phyloP scores from a whole-genome alignment of 2,329 filamentous ascomycete genomes.

The Thelonectria olida region DNA sequence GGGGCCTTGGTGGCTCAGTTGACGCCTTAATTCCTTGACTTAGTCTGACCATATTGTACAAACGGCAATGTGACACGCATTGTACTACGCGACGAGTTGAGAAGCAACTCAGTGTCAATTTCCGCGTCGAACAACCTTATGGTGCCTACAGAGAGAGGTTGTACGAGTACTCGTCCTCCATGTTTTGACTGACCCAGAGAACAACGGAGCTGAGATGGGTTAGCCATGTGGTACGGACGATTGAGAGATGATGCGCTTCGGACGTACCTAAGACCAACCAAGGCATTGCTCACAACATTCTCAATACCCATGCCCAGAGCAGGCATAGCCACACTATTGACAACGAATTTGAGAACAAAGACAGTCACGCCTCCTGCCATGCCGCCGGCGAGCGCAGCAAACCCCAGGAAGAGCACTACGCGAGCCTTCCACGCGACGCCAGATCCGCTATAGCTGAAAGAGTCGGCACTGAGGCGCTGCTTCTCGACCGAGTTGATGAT shows the following conservation, averaged over 20 bases:
- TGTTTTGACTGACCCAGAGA: conserved; percentile 76
- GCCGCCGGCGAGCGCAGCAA: conserved; percentile 71
- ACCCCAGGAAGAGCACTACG: conserved; percentile 73
- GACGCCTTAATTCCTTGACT: not conserved
- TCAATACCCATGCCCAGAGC: conserved; percentile 72
- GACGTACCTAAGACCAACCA: conserved; percentile 68
- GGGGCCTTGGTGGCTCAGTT: too few species aligned
- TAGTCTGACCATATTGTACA: conserved; percentile 32
- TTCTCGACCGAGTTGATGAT: conserved; percentile 78
- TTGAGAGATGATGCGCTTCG: not conserved
- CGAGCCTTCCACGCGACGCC: conserved; percentile 75
- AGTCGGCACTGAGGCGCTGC: conserved; percentile 69
- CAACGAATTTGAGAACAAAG: conserved; percentile 72
- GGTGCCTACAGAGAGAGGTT: conserved; percentile 65
- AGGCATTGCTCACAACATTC: conserved; percentile 71
- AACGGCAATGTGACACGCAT: too few species aligned
- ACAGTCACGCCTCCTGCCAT: conserved; percentile 76
- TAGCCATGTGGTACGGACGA: conserved; percentile 17
- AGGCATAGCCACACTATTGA: conserved; percentile 65
- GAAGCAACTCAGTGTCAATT: not conserved
- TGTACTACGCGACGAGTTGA: too few species aligned
- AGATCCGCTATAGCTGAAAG: conserved; percentile 68
- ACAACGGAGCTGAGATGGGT: conserved; percentile 63
- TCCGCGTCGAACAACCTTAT: conserved; percentile 1
- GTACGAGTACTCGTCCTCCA: conserved; percentile 77